Conservation (phyloP, 306 rosid genomes). For the Acmispon strigosus region DNA sequence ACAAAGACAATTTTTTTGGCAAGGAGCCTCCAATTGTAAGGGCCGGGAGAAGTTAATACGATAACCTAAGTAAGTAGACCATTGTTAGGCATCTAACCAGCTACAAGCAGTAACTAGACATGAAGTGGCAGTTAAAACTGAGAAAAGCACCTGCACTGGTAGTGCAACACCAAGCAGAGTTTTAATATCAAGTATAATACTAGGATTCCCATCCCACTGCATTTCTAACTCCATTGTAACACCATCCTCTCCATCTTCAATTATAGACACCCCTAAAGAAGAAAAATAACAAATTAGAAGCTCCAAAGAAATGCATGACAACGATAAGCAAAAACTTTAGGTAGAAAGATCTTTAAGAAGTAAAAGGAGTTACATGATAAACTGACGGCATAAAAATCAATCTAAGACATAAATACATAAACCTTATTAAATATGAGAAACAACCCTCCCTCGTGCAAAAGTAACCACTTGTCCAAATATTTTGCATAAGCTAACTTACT, state of each 20-base stretch:
- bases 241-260: constrained; percentile 70
- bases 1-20: neutral
- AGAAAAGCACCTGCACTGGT: constrained; percentile 75
- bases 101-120: neutral
- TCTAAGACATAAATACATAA: neutral
- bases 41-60: neutral
- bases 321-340: neutral
- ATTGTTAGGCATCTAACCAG: constrained; percentile 7
- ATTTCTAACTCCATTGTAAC: constrained; percentile 88
- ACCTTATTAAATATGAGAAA: neutral
- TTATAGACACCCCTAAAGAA: constrained; percentile 66
- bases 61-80: neutral
- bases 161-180: constrained; percentile 74
- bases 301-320: constrained; percentile 6
- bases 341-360: neutral
- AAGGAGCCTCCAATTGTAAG: neutral
- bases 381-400: neutral
- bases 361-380: neutral
- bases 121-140: neutral
- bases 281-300: constrained; percentile 23
- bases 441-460: neutral
- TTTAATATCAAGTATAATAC: constrained; percentile 77
- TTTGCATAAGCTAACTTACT: constrained; percentile 5
- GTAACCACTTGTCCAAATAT: neutral
- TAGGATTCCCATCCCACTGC: constrained; percentile 99